Percentiles rank a stretch among this genome's conserved stretches.
Evolutionary conservation across 2,329 filamentous ascomycete genomes (phyloP).

Genomic region (Pezicula rhizophila): DNA sequence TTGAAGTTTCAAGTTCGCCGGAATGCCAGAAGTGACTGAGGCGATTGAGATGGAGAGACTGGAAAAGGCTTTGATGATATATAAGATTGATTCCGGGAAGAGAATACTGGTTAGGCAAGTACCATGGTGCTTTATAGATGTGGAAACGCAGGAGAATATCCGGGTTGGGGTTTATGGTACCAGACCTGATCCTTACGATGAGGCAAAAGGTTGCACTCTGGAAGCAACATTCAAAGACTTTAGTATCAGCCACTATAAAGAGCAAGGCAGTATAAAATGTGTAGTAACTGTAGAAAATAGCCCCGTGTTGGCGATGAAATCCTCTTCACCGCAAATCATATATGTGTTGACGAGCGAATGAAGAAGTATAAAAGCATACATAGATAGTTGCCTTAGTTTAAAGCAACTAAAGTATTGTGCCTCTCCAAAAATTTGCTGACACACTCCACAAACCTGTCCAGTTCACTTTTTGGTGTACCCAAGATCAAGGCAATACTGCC

Average conservation of each 20-base stretch:
- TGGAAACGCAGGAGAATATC: neutral
- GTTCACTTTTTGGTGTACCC: constrained; percentile 6
- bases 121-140: neutral
- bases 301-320: no score
- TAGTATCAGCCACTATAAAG: neutral
- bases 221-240: neutral
- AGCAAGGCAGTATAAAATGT: no score
- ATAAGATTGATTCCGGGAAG: neutral
- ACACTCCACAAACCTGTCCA: constrained; percentile 4
- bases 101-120: neutral
- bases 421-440: neutral
- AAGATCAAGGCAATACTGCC: constrained; percentile 9
- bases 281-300: no score
- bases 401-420: neutral
- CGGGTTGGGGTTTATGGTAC: neutral
- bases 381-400: no score
- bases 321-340: no score
- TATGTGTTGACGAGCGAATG: neutral
- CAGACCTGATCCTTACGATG: neutral
- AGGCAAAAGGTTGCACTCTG: neutral
- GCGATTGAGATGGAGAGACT: neutral
- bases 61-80: neutral
- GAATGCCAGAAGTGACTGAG: neutral
- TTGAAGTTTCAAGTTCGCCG: neutral
- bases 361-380: neutral